Conservation (phyloP, 116 monocot genomes). For the Dioscorea cayenensis region DNA sequence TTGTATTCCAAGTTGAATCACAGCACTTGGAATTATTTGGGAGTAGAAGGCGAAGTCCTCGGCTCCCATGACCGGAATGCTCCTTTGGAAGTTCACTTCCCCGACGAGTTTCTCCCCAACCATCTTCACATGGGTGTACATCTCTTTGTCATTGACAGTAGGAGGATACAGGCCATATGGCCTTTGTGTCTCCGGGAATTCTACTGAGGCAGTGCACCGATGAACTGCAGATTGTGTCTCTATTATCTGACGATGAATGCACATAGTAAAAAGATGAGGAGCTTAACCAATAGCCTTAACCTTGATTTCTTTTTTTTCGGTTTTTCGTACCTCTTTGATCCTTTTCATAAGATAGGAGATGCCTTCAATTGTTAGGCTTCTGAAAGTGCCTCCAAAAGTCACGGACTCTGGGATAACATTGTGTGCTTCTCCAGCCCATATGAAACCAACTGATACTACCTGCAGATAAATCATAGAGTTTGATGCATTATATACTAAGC, state of each 20-base stretch:
- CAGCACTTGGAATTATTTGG: constrained; percentile 43
- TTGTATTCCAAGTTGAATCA: constrained; percentile 43
- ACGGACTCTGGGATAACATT: constrained; percentile 45
- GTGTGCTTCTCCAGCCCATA: constrained; percentile 25
- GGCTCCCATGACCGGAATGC: constrained; percentile 30
- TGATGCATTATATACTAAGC: neutral
- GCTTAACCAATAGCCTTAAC: neutral
- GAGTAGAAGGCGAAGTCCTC: constrained; percentile 89
- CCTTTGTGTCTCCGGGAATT: constrained; percentile 38
- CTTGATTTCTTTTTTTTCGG: no score
- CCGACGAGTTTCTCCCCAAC: constrained; percentile 51
- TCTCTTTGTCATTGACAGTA: constrained; percentile 45
- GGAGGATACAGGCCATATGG: constrained; percentile 41
- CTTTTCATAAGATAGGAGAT: constrained; percentile 25
- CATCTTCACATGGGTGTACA: constrained; percentile 49
- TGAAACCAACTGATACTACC: constrained; percentile 40
- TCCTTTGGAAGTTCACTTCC: constrained; percentile 22
- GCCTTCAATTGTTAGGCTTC: constrained; percentile 48
- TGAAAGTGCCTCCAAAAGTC: constrained; percentile 48
- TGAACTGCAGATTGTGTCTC: constrained; percentile 51
- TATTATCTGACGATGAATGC: constrained; percentile 31
- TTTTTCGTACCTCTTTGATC: constrained; percentile 35
- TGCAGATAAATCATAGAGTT: constrained; percentile 5
- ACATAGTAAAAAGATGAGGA: neutral
- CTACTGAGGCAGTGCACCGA: constrained; percentile 47